Evolutionary conservation across 805 yeast species (phyloP).

Genomic region (Blastobotrys attinorum): DNA sequence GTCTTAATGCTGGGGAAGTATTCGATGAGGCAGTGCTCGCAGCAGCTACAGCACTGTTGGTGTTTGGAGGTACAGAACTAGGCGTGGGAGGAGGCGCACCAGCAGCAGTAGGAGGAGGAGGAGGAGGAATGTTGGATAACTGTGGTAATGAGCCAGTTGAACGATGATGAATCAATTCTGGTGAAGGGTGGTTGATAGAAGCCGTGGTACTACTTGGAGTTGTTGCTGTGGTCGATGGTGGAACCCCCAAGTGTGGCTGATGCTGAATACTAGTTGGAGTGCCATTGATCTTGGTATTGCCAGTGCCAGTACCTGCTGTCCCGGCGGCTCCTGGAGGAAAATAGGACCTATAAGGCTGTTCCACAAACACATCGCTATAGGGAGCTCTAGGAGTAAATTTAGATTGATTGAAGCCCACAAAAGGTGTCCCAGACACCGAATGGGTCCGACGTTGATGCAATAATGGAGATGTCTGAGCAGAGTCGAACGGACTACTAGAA

Average conservation of each 20-base stretch:
- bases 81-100: background rate
- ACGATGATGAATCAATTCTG: too few species aligned
- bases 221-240: background rate
- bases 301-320: background rate
- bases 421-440: background rate
- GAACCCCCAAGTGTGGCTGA: too few species aligned
- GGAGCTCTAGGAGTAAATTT: background rate
- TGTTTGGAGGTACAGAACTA: too few species aligned
- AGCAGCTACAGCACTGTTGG: too few species aligned
- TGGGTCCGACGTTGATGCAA: background rate
- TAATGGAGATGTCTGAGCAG: background rate
- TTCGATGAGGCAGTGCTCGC: too few species aligned
- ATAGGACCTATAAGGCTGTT: background rate
- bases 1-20: too few species aligned
- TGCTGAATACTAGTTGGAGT: too few species aligned
- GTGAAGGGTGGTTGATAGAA: too few species aligned
- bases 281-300: too few species aligned
- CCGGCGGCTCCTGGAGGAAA: background rate
- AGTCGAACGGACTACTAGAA: slow-evolving; percentile 1
- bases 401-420: background rate
- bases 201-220: background rate
- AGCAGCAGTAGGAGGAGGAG: background rate
- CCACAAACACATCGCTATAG: background rate
- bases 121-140: background rate
- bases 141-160: too few species aligned